phyloP scores from a whole-genome alignment of 2,329 filamentous ascomycete species.

The Nemania abortiva region DNA sequence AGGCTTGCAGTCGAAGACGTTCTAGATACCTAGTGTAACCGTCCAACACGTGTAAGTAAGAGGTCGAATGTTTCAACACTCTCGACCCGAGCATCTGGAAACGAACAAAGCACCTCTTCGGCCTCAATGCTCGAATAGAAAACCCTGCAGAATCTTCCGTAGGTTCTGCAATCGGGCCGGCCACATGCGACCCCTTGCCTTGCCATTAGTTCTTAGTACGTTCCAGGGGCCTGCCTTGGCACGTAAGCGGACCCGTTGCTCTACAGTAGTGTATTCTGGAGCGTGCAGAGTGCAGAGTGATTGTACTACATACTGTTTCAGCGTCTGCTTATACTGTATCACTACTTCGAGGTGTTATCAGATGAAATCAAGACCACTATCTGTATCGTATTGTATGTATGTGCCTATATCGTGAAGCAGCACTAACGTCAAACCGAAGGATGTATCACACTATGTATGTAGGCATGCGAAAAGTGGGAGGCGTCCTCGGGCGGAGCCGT shows the following conservation, averaged over 20 bases:
- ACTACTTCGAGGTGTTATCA: constrained; percentile 23
- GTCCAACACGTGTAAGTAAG: constrained; percentile 16
- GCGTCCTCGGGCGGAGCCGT: constrained; percentile 11
- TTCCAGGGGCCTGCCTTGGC: constrained; percentile 14
- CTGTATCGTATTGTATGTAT: neutral
- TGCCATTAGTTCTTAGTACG: constrained; percentile 11
- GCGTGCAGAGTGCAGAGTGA: constrained; percentile 14
- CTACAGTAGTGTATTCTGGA: neutral
- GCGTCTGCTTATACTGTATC: constrained; percentile 26
- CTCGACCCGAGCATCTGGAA: constrained; percentile 35
- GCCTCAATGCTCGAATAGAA: neutral
- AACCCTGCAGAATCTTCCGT: constrained; percentile 17
- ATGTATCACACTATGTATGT: neutral
- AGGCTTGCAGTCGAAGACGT: constrained; percentile 6
- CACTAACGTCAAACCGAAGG: constrained; percentile 8
- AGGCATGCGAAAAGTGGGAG: neutral
- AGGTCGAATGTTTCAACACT: neutral
- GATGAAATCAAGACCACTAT: neutral
- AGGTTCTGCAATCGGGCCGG: constrained; percentile 40
- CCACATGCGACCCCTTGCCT: constrained; percentile 19
- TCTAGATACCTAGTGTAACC: constrained; percentile 4
- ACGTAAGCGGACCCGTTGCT: constrained; percentile 18
- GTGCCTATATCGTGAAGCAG: constrained; percentile 10
- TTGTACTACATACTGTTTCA: constrained; percentile 13
- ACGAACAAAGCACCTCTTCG: constrained; percentile 22